Conservation (phyloP, 75 land plant species). For the Ceratopteris richardii region DNA sequence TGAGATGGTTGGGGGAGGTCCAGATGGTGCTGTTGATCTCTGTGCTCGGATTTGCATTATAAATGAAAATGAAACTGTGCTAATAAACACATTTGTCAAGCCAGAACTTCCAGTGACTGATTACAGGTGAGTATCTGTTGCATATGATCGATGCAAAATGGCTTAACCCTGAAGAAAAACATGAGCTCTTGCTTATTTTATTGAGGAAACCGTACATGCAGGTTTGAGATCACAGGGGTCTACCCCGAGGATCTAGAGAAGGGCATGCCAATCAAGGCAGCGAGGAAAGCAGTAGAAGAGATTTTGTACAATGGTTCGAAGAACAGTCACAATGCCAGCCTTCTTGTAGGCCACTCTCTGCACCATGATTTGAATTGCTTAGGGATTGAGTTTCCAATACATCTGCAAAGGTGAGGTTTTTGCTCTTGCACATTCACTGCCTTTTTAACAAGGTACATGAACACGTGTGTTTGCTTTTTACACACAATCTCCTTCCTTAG, state of each 20-base stretch:
- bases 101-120: conserved; percentile 59
- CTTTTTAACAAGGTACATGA: no score
- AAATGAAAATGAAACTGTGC: conserved; percentile 64
- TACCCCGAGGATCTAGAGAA: conserved; percentile 38
- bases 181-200: no score
- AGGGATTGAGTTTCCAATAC: conserved; percentile 46
- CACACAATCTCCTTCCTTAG: no score
- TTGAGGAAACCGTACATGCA: conserved; percentile 15
- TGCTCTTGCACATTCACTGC: no score
- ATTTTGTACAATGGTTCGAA: conserved; percentile 49
- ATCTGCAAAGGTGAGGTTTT: conserved; percentile 56
- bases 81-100: conserved; percentile 55
- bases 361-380: conserved; percentile 59
- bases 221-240: conserved; percentile 55
- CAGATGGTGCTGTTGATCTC: conserved; percentile 60
- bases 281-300: conserved; percentile 30
- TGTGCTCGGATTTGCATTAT: conserved; percentile 72
- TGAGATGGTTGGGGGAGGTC: conserved; percentile 88
- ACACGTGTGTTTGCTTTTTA: no score
- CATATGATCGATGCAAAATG: not conserved
- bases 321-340: conserved; percentile 17
- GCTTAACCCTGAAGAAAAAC: no score
- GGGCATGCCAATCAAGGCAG: conserved; percentile 56
- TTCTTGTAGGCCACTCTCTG: conserved; percentile 74
- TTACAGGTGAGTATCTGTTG: conserved; percentile 39